Conservation (phyloP, 2,329 filamentous ascomycete species). For the Pezicula neosporulosa region DNA sequence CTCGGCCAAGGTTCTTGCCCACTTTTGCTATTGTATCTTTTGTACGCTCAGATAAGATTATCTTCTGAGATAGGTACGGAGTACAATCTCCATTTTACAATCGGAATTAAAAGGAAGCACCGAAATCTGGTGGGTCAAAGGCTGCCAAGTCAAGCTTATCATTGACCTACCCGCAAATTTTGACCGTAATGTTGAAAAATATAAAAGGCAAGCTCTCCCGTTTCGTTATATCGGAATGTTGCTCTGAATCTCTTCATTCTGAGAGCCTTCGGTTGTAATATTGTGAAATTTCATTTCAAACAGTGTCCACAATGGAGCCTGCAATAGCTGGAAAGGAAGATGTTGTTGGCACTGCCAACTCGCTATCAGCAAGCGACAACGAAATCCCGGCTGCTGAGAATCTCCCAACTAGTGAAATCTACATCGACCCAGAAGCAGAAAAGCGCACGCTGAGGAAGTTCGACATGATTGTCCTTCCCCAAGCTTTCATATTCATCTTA, state of each 20-base stretch:
- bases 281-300: not conserved
- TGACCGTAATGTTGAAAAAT: not conserved
- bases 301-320: not conserved
- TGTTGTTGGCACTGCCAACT: not conserved
- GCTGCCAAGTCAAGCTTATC: not conserved
- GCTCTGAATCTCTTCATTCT: too few relatives aligned
- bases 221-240: too few relatives aligned
- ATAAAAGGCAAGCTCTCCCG: not conserved
- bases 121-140: too few relatives aligned
- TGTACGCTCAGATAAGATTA: too few relatives aligned
- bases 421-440: not conserved
- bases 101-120: too few relatives aligned
- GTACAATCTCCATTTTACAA: too few relatives aligned
- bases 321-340: not conserved
- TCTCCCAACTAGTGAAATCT: not conserved
- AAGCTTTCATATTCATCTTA: conserved; percentile 1
- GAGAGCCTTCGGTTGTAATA: too few relatives aligned
- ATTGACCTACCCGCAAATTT: not conserved
- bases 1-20: too few relatives aligned
- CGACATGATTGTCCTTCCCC: not conserved
- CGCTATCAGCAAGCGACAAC: not conserved
- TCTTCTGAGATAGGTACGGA: too few relatives aligned
- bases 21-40: too few relatives aligned
- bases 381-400: not conserved
- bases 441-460: not conserved